Percentiles rank a stretch among this genome's conserved stretches.
phyloP scores from a whole-genome alignment of 306 rosid species.

The Begonia masoniana region DNA sequence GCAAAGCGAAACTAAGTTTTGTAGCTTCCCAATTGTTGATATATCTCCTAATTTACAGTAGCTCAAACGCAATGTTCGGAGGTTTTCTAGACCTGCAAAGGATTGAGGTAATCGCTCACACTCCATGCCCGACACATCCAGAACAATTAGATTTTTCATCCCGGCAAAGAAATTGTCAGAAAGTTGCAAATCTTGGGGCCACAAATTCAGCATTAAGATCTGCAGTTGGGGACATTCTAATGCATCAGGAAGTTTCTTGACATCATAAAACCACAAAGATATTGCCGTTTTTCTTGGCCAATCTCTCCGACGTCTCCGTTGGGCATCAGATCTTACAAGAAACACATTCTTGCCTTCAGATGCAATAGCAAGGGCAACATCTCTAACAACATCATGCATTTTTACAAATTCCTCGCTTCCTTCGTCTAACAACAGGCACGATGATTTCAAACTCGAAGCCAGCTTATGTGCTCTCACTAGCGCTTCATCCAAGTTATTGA shows the following conservation, averaged over 20 bases:
- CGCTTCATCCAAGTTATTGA: conserved; percentile 2
- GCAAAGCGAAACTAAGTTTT: conserved; percentile 8
- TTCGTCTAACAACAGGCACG: conserved; percentile 9
- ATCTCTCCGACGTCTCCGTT: too few relatives aligned
- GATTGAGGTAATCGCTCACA: neutral
- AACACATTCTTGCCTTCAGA: neutral
- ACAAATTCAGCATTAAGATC: neutral
- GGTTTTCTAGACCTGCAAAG: neutral
- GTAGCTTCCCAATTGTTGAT: conserved; percentile 7
- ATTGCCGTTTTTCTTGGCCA: conserved; percentile 3
- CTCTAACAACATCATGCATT: conserved; percentile 21
- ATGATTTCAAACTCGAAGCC: conserved; percentile 4
- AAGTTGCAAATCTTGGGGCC: neutral
- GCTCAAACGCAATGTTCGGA: conserved; percentile 1
- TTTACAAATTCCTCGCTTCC: neutral
- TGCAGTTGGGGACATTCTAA: conserved; percentile 2
- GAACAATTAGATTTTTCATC: conserved; percentile 2
- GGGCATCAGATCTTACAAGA: neutral
- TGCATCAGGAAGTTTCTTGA: conserved; percentile 1
- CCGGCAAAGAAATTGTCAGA: neutral
- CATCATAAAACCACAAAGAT: neutral
- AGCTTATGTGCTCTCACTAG: neutral
- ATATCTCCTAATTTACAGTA: neutral
- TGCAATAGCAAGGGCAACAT: conserved; percentile 9
- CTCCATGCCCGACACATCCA: neutral